Base-by-base conservation (phyloP, 208 protist genomes). In the Leptomonas seymouri region DNA sequence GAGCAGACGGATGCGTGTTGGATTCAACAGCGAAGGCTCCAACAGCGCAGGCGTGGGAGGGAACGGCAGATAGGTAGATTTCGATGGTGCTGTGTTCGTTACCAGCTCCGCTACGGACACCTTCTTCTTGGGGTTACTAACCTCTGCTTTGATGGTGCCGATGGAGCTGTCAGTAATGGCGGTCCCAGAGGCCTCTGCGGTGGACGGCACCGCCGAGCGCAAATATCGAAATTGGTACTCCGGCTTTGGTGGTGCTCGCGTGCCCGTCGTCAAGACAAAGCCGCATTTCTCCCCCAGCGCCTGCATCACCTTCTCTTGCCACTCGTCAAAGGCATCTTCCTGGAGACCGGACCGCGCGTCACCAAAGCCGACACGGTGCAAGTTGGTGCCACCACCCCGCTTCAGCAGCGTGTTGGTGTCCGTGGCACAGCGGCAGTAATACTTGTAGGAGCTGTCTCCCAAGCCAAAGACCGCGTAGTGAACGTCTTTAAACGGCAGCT, bases 361-460 rank as follows among this genome's bases (percentile, higher is more conserved):
- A 16, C 82, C 79, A 57, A 89, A 79, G 61, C 66, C 85, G 44
- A 92, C 71, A 48, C 80, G 85, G 53, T 84, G 67, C 39, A 94
- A 42, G 50, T 82, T 81, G 5, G 48, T 68, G 34, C 65, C 89
- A 15, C 89, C 89, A 46, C 87, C 86, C 39, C 75, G 76, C n/a
- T 84, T 73, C 36, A 93, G 53, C 39, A 88, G 54, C 59, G 53
- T 65, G 67, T 90, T 82, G 9, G 85, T 71, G 51, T 77, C 63
- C 18, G 78, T 68, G 14, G 84, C 86, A 34, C 34, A 78, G 25
- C 83, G 77, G 67, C 97, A 94, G 74, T 94, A 99, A 76, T 98
- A 93, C 74, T 98, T 97, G 82, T 99, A 99, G n/a, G 97, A 98
- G 30, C 76, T 96, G 67, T 98, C 97, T 21, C 98, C 98, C 11